Evolutionary conservation across 768 basidiomycete genomes (phyloP).

Genomic region (Serendipita indica): DNA sequence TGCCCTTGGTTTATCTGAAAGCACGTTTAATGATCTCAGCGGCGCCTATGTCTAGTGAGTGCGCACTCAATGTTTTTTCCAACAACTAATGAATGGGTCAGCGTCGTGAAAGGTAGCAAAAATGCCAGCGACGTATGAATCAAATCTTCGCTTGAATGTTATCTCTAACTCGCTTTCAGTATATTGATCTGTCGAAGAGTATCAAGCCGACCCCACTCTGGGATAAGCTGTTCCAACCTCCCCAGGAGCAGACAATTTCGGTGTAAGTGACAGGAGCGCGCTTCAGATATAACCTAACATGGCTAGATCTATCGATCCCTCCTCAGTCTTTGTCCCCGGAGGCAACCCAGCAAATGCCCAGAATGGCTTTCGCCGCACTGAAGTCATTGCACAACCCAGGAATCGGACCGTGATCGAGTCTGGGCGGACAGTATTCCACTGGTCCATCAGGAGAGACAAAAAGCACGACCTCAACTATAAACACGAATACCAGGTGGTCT

Average conservation of each 20-base stretch:
- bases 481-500: conserved; percentile 25
- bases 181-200: conserved; percentile 27
- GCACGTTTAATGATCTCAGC: conserved; percentile 31
- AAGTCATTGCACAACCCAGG: conserved; percentile 19
- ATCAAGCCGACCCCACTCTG: conserved; percentile 37
- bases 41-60: conserved; percentile 44
- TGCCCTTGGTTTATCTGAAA: conserved; percentile 28
- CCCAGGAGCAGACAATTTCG: conserved; percentile 36
- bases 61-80: neutral
- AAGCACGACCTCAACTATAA: conserved; percentile 13
- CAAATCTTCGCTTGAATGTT: neutral
- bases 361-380: conserved; percentile 13
- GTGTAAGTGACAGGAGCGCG: neutral
- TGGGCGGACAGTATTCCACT: conserved; percentile 15
- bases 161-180: conserved; percentile 26
- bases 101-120: conserved; percentile 40
- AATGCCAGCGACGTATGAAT: conserved; percentile 34
- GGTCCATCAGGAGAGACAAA: conserved; percentile 13
- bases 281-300: neutral
- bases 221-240: conserved; percentile 22
- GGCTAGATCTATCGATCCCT: conserved; percentile 34
- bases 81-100: conserved; percentile 15
- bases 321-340: conserved; percentile 16
- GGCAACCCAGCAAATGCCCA: conserved; percentile 16
- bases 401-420: conserved; percentile 20